Percentiles rank a stretch among this genome's conserved stretches.
These are phyloP conservation scores for Scorias spongiosa DNA, from an alignment of 2,329 filamentous ascomycete species.

Conservation along the genomic window DNA sequence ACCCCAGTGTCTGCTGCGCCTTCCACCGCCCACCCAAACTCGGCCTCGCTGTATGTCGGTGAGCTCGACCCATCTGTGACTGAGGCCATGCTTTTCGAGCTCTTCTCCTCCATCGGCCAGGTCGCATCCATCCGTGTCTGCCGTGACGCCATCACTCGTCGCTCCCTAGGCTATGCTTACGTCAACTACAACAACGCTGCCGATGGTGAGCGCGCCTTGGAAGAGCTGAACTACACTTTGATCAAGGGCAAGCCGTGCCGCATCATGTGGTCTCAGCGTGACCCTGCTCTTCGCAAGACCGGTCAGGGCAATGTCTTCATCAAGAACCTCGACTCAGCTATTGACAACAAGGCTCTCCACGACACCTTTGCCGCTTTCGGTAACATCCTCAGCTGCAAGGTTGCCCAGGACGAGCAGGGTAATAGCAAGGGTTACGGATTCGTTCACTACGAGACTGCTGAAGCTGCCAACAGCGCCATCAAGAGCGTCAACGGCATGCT, in stretches of 20 bases:
- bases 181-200: slow-evolving; percentile 98
- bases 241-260: slow-evolving; percentile 98
- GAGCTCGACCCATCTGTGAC: slow-evolving; percentile 96
- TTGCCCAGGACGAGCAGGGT: slow-evolving; percentile 90
- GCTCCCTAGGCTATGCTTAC: slow-evolving; percentile 97
- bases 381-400: slow-evolving; percentile 99
- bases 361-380: slow-evolving; percentile 98
- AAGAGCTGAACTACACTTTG: slow-evolving; percentile 98
- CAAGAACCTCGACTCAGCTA: slow-evolving; percentile 97
- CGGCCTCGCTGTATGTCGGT: slow-evolving; percentile 95
- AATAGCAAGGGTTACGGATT: slow-evolving; percentile 99
- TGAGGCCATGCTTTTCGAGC: slow-evolving; percentile 99
- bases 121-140: slow-evolving; percentile 99
- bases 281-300: slow-evolving; percentile 96
- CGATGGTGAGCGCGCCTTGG: slow-evolving; percentile 94
- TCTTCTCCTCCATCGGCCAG: slow-evolving; percentile 97
- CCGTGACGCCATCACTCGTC: slow-evolving; percentile 95
- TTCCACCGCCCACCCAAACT: slow-evolving; percentile 60
- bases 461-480: slow-evolving; percentile 91
- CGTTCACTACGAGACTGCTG: slow-evolving; percentile 98
- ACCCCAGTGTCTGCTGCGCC: slow-evolving; percentile 57
- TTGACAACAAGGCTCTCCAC: slow-evolving; percentile 99
- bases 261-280: slow-evolving; percentile 99
- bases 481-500: slow-evolving; percentile 99
- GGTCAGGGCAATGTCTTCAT: slow-evolving; percentile 99